Conservation (phyloP, 139 green algal species). For the Chlorella sp. region DNA sequence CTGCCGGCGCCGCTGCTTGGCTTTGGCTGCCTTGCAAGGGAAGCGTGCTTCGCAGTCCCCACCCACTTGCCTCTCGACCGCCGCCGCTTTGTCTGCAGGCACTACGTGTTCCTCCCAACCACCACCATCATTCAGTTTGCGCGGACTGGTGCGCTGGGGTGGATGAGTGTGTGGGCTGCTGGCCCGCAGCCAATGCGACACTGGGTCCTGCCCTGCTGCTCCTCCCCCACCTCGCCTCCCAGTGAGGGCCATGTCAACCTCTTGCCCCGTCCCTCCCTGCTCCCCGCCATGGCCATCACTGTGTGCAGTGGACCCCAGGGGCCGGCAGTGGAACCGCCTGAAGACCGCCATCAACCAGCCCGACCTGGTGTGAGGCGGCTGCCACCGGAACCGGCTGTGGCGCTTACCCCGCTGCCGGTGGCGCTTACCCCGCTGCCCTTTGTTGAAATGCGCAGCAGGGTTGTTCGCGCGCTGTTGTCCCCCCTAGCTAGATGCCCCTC, state of each 20-base stretch:
- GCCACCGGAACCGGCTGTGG: background rate
- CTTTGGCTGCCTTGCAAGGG: too few species aligned
- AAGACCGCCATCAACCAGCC: conserved; percentile 85
- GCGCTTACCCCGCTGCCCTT: background rate
- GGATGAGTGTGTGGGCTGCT: too few species aligned
- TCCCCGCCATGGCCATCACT: too few species aligned
- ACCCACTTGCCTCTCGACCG: background rate
- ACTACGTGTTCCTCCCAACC: conserved; percentile 92
- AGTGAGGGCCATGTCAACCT: too few species aligned
- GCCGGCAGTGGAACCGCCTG: conserved; percentile 65
- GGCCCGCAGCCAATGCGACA: too few species aligned
- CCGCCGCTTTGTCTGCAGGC: conserved; percentile 51
- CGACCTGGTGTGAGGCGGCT: conserved; percentile 46
- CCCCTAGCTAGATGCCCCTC: background rate
- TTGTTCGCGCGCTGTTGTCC: background rate
- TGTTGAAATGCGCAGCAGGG: background rate
- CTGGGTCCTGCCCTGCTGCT: too few species aligned
- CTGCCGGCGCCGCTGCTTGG: too few species aligned
- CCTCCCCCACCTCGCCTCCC: too few species aligned
- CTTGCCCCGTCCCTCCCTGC: too few species aligned
- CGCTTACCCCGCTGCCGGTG: background rate
- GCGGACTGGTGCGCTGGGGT: conserved; percentile 1
- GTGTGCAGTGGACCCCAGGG: conserved; percentile 52
- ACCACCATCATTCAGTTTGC: conserved; percentile 81
- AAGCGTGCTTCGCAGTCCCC: too few species aligned